A percentile compares a stretch with the other conserved stretches of the same genome.
These are phyloP conservation scores for Fusarium liriodendri DNA, from an alignment of 2,329 filamentous ascomycete genomes.

Conservation along the genomic window DNA sequence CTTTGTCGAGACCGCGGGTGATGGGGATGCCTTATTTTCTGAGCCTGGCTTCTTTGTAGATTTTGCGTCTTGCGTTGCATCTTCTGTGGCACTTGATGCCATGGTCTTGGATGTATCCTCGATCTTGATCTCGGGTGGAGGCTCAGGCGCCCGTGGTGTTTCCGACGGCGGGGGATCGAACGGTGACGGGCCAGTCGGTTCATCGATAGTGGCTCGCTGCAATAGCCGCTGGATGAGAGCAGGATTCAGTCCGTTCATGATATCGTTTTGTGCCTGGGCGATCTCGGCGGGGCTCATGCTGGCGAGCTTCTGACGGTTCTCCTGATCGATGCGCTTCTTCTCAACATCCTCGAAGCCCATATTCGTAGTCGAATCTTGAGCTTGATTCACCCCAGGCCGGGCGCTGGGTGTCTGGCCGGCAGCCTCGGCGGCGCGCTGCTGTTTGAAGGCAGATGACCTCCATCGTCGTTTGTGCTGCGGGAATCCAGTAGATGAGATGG, in stretches of 20 bases:
- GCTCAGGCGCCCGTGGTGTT: conserved; percentile 12
- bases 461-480: conserved; percentile 87
- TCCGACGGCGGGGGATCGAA: conserved; percentile 53
- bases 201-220: conserved; percentile 79
- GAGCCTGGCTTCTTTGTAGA: not conserved
- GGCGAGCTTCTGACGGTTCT: conserved; percentile 80
- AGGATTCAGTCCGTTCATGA: conserved; percentile 82
- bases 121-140: conserved; percentile 49
- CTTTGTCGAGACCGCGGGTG: conserved; percentile 29
- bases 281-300: conserved; percentile 88
- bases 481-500: conserved; percentile 73
- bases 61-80: not conserved
- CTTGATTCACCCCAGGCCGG: not conserved
- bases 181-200: conserved; percentile 57
- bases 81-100: not conserved
- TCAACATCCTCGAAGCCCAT: conserved; percentile 64
- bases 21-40: not conserved
- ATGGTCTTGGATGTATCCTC: conserved; percentile 46
- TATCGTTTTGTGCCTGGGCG: conserved; percentile 79
- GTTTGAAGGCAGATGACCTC: conserved; percentile 82
- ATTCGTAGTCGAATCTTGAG: not conserved
- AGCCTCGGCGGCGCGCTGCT: conserved; percentile 52
- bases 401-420: conserved; percentile 13
- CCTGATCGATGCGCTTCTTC: conserved; percentile 79
- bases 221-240: conserved; percentile 81